A percentile compares a stretch with the other conserved stretches of the same genome.
These are phyloP conservation scores for Phytophthora pini DNA, from an alignment of 352 stramenopile genomes.

Conservation along the genomic window DNA sequence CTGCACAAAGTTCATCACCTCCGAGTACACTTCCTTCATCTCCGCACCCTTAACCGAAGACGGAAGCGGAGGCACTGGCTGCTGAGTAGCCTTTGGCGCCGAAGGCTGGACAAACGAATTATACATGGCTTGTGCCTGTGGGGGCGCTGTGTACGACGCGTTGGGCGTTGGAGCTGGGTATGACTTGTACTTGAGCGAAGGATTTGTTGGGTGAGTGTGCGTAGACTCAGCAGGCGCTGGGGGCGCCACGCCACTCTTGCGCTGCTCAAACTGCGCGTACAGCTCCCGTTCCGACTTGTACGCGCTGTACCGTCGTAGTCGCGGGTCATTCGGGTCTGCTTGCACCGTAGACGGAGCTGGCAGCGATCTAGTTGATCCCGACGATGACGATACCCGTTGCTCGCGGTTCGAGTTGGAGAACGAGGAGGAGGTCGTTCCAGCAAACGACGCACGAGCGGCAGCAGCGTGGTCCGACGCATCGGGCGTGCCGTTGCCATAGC, in stretches of 20 bases:
- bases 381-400: constrained; percentile 28
- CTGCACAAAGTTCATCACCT: constrained; percentile 83
- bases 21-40: constrained; percentile 84
- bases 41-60: constrained; percentile 59
- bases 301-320: constrained; percentile 66
- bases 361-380: constrained; percentile 25
- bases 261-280: constrained; percentile 78
- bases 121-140: constrained; percentile 49
- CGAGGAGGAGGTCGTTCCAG: constrained; percentile 26
- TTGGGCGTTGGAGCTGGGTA: constrained; percentile 59
- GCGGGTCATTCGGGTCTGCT: constrained; percentile 64
- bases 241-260: constrained; percentile 35
- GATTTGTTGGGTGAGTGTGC: constrained; percentile 58
- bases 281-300: constrained; percentile 88
- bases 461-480: constrained; percentile 39
- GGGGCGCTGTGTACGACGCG: constrained; percentile 40
- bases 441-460: constrained; percentile 31
- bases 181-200: constrained; percentile 63
- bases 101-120: constrained; percentile 49
- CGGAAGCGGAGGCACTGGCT: constrained; percentile 64
- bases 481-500: constrained; percentile 23
- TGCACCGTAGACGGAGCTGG: constrained; percentile 37
- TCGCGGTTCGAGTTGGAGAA: constrained; percentile 22
- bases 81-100: constrained; percentile 36
- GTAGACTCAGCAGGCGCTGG: constrained; percentile 42